Evolutionary conservation across 768 basidiomycete species (phyloP).

Genomic region (Psilocybe subaeruginosa): DNA sequence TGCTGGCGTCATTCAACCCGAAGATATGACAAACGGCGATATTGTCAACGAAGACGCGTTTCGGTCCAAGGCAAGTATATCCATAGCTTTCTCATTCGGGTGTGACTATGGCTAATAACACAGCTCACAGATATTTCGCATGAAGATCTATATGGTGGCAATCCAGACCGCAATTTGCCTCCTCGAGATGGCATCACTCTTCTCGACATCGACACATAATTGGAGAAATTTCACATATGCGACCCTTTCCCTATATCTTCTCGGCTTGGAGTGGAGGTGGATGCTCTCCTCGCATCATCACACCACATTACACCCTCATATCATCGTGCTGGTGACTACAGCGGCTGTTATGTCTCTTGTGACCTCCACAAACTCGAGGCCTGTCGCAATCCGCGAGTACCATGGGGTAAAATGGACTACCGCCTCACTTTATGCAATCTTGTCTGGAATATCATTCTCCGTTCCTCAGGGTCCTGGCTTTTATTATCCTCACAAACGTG

Average conservation of each 20-base stretch:
- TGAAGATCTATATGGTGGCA: neutral
- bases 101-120: too few species aligned
- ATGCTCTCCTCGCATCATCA: neutral
- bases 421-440: neutral
- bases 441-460: neutral
- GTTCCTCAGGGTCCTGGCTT: neutral
- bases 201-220: neutral
- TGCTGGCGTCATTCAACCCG: neutral
- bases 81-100: neutral
- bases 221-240: neutral
- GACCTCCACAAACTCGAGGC: neutral
- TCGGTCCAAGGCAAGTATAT: neutral
- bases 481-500: neutral
- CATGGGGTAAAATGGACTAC: neutral
- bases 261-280: neutral
- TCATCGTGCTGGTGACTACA: neutral
- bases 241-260: neutral
- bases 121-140: neutral
- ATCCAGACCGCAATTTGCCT: neutral
- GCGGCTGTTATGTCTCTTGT: neutral
- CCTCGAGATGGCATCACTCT: neutral
- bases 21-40: neutral
- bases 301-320: neutral
- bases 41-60: neutral
- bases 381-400: neutral